Evolutionary conservation across 129 eudicot genomes (phyloP), one percentile per base, ranked within the genome.

Genomic region (Smallanthus sonchifolius): DNA sequence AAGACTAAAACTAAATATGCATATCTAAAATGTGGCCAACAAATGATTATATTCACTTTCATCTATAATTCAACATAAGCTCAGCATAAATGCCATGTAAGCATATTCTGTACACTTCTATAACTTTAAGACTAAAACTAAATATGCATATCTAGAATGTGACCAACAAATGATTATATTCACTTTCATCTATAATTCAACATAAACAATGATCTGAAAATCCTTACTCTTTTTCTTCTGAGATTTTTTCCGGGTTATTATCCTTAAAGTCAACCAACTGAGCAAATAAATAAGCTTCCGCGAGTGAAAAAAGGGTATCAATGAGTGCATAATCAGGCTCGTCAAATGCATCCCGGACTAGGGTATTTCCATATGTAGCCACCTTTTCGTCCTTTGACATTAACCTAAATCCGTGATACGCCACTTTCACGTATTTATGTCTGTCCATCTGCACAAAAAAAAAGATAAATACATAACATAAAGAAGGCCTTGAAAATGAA

Each of bases 271-370:
- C 97, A 43, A 94, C 97, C 75, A 94, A 85, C 73, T 94, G 99
- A 61, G 99, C 99, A 85, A 94, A 94, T 36, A 94, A 81, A 78
- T 91, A 94, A 38, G 99, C 99, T 85, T 88, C 99, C 65, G 99
- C 97, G 47, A 94, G 77, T 16, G 96, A 88, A 80, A 94, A 94
- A 38, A 94, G 97, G 69, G 99, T 94, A 76, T 94, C 99, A 43
- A 94, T 91, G 45, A 94, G 96, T 64, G 97, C 97, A 87, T 91
- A 94, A 49, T 88, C 96, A 66, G 99, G 99, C 70, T 88, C 96
- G 73, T 94, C 96, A 90, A 94, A 94, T 19, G 97, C 81, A 69
- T 91, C 97, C 51, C 97, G 95, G 14, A 81, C 67, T 73, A 94
- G 80, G 44, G 89, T 85, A 71, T 80, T 91, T 32, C 97, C 99